Evolutionary conservation across 75 land plant species (phyloP), one percentile per base, ranked within the genome.

Genomic region (Picea sitchensis): DNA sequence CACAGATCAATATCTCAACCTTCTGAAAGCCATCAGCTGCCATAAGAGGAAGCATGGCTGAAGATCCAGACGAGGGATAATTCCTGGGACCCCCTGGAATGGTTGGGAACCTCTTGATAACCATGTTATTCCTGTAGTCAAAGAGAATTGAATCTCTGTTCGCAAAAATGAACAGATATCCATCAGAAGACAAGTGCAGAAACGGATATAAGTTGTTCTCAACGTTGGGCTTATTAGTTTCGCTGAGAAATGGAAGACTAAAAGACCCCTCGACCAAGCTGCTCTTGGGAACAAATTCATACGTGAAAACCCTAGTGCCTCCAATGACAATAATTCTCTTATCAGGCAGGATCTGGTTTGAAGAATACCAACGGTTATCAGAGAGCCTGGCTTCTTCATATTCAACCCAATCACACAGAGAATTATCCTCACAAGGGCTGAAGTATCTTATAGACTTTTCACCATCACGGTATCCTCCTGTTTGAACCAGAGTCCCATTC

Each of bases 391-490:
- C 7, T 18, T 81, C 81, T 18, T 62, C 7, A 51, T 51, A 51
- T 21, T 62, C 64, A 21, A 21, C 64, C 64, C 47, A 20, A 15
- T 62, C 64, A 21, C 21, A 18, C 20, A 51, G 7, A 7, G 1
- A 51, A 8, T 51, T 51, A 8, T 51, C 11, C 54, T 1, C 54
- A 51, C 54, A 51, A 21, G 94, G 88, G 36, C 59, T 23, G 83
- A 92, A 77, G 38, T 32, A 17, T 1, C 94, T 80, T 41, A 88
- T 76, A 20, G 21, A 80, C 12, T 36, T 81, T 15, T 82, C 85
- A 5, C 98, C 94, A 69, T 87, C 87, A 62, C 78, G 79, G 89
- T 77, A 90, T 13, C 96, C 98, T 58, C 98, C 98, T 58, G 94
- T 85, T 67, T 95, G 98, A 74, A 90, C 58, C 38, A 95, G 87